These are phyloP conservation scores for Phascolomyces articulosus DNA, from an alignment of 371 early-diverging fungal species.

Conservation along the genomic window DNA sequence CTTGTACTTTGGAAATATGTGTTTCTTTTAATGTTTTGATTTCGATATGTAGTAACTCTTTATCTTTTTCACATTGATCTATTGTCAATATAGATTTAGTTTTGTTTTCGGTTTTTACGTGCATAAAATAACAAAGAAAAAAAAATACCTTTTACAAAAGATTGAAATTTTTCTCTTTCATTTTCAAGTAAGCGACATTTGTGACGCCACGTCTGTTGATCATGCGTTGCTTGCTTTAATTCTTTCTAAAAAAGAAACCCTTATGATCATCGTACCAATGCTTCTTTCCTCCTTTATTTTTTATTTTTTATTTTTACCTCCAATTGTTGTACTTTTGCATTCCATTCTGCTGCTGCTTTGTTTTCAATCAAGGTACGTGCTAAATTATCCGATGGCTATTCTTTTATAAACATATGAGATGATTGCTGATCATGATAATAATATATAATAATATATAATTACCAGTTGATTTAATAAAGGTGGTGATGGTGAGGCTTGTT, in stretches of 20 bases:
- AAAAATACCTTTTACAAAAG: constrained; percentile 31
- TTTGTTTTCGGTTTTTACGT: too few relatives aligned
- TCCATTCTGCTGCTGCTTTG: constrained; percentile 9
- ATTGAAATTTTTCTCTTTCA: constrained; percentile 36
- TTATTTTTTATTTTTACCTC: not conserved
- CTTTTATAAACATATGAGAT: not conserved
- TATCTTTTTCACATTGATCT: constrained; percentile 40
- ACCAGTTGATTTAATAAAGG: not conserved
- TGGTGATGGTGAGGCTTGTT: constrained; percentile 1
- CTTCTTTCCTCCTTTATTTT: not conserved
- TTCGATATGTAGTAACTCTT: constrained; percentile 27
- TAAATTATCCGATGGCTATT: not conserved
- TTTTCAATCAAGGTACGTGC: constrained; percentile 5
- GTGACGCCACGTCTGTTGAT: constrained; percentile 26
- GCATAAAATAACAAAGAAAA: too few relatives aligned
- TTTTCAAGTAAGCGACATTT: constrained; percentile 36
- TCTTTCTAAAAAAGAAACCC: constrained; percentile 4
- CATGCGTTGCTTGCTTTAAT: constrained; percentile 9
- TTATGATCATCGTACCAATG: constrained; percentile 1
- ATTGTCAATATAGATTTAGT: not conserved
- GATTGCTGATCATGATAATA: too few relatives aligned
- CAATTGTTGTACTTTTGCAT: constrained; percentile 10
- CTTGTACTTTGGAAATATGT: constrained; percentile 39
- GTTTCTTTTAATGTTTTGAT: constrained; percentile 34
- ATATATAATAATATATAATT: too few relatives aligned